Evolutionary conservation across 495 filamentous ascomycete species (phyloP).

Genomic region (Penicillium taxi): DNA sequence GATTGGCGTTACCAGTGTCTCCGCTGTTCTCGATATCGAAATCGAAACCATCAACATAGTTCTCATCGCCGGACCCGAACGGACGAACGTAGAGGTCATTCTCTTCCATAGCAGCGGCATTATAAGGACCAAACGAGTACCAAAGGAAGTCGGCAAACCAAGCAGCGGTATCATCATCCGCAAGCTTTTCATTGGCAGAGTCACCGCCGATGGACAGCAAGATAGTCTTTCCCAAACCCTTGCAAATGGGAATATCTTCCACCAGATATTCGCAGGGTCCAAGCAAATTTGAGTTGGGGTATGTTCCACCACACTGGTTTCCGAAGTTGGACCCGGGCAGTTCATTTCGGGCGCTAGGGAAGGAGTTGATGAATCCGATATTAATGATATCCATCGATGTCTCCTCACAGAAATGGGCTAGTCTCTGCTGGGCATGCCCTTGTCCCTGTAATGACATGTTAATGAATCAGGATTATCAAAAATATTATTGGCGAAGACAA

Average conservation of each 20-base stretch:
- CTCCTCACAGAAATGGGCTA: constrained; percentile 52
- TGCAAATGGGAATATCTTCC: constrained; percentile 57
- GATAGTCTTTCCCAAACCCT: constrained; percentile 56
- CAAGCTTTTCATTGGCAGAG: constrained; percentile 31
- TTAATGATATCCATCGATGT: constrained; percentile 57
- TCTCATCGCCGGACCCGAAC: constrained; percentile 51
- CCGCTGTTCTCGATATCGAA: constrained; percentile 53
- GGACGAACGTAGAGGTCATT: constrained; percentile 40
- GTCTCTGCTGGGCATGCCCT: constrained; percentile 36
- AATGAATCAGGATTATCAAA: constrained; percentile 1
- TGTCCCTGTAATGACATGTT: constrained; percentile 36
- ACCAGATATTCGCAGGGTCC: constrained; percentile 44
- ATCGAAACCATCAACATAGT: constrained; percentile 64
- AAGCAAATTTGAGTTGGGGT: constrained; percentile 28
- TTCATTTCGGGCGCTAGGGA: constrained; percentile 47
- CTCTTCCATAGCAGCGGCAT: constrained; percentile 1
- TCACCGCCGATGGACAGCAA: constrained; percentile 59
- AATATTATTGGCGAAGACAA: constrained; percentile 7
- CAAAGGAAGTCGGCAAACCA: constrained; percentile 55
- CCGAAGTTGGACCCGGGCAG: constrained; percentile 58
- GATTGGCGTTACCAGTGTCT: constrained; percentile 39
- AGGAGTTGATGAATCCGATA: constrained; percentile 56
- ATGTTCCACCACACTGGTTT: constrained; percentile 53
- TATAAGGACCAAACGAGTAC: constrained; percentile 52
- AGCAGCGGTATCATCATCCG: constrained; percentile 22